Evolutionary conservation across 805 yeast genomes (phyloP).

Genomic region (Hanseniaspora pseudoguilliermondii): DNA sequence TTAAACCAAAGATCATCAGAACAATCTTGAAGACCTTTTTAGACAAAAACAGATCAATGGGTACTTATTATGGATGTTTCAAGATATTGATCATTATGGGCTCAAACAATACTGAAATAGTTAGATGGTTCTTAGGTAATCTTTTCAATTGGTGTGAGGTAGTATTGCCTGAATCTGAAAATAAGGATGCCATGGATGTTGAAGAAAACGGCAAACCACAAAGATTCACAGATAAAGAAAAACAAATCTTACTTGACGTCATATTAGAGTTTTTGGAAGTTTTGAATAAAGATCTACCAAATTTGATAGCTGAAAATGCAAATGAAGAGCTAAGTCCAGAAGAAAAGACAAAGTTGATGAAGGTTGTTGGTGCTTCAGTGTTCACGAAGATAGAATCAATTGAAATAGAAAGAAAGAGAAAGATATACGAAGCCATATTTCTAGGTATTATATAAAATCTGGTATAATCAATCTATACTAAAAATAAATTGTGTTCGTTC

Average conservation of each 20-base stretch:
- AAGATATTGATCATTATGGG: slow-evolving; percentile 77
- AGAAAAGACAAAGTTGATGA: slow-evolving; percentile 34
- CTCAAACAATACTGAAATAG: slow-evolving; percentile 46
- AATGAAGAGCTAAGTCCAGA: slow-evolving; percentile 29
- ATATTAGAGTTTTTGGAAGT: slow-evolving; percentile 44
- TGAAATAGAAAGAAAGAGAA: slow-evolving; percentile 32
- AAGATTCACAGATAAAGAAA: slow-evolving; percentile 34
- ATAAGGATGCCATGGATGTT: slow-evolving; percentile 13
- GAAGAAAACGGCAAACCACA: slow-evolving; percentile 12
- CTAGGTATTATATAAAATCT: slow-evolving; percentile 42
- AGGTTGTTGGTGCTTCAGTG: slow-evolving; percentile 50
- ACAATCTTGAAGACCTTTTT: slow-evolving; percentile 83
- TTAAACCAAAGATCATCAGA: slow-evolving; percentile 87
- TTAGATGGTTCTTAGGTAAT: slow-evolving; percentile 76
- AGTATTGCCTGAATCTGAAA: slow-evolving; percentile 29
- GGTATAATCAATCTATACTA: too few relatives aligned
- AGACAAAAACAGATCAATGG: slow-evolving; percentile 69
- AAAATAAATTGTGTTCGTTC: too few relatives aligned
- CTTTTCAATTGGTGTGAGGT: slow-evolving; percentile 63
- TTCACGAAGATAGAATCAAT: slow-evolving; percentile 38
- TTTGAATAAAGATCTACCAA: slow-evolving; percentile 30
- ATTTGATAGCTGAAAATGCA: slow-evolving; percentile 23
- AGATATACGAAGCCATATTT: slow-evolving; percentile 50
- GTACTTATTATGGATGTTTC: slow-evolving; percentile 86
- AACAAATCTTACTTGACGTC: slow-evolving; percentile 35